These are phyloP conservation scores for Acer campestre DNA, from an alignment of 345 rosid genomes.

Conservation along the genomic window DNA sequence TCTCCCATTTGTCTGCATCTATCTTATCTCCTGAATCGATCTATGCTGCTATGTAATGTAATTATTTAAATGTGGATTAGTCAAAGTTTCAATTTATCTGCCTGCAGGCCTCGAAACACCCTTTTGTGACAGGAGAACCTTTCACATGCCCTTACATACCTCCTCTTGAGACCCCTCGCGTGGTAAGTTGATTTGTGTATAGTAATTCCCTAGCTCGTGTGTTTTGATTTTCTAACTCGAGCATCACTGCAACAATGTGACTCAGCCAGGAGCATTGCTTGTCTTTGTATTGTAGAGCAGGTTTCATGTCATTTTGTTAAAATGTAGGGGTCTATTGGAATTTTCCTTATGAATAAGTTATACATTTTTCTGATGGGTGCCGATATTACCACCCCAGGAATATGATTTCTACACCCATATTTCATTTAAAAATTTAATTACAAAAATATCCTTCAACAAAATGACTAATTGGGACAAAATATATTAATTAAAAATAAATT, in stretches of 20 bases:
- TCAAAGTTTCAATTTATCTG: constrained; percentile 17
- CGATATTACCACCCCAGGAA: no score
- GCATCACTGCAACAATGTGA: neutral
- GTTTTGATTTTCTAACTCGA: neutral
- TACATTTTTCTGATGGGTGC: neutral
- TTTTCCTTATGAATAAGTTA: neutral
- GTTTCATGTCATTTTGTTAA: neutral
- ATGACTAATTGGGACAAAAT: no score
- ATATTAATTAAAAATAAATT: no score
- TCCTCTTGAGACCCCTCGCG: constrained; percentile 73
- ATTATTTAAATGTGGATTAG: neutral
- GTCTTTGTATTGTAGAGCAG: neutral
- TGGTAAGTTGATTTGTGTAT: constrained; percentile 54
- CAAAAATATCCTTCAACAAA: no score
- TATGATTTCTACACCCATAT: no score
- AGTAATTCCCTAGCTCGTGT: neutral
- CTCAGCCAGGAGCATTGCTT: neutral
- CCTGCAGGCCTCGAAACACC: constrained; percentile 95
- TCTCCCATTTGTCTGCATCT: constrained; percentile 17
- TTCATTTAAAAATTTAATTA: no score
- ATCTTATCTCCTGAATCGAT: constrained; percentile 13
- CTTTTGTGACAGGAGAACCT: constrained; percentile 98
- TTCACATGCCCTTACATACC: constrained; percentile 91
- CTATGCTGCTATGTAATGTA: constrained; percentile 9
- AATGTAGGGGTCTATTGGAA: neutral